Evolutionary conservation across 1,284 basidiomycete genomes (phyloP).

Genomic region (Austroboletus niveus): DNA sequence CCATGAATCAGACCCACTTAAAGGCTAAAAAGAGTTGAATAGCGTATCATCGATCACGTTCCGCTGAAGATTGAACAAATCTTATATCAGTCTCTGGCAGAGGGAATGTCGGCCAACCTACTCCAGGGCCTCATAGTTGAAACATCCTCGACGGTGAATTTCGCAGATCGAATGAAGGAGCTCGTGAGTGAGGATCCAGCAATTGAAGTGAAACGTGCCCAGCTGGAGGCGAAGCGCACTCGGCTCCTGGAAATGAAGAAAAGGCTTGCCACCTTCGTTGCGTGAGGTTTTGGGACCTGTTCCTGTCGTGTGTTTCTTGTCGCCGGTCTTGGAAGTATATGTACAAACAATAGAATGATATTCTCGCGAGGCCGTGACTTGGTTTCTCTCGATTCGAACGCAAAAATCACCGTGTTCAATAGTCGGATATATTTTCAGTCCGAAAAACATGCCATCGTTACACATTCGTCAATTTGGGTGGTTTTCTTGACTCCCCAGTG

Average conservation of each 20-base stretch:
- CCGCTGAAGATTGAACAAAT: conserved; percentile 51
- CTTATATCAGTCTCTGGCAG: conserved; percentile 42
- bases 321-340: background rate
- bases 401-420: no score
- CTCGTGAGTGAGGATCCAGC: conserved; percentile 47
- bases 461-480: no score
- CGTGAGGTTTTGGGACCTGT: background rate
- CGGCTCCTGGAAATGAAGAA: conserved; percentile 38
- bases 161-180: conserved; percentile 30
- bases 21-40: background rate
- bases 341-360: background rate
- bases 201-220: conserved; percentile 28
- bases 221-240: conserved; percentile 28
- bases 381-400: no score
- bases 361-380: no score
- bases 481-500: no score
- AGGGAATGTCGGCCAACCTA: conserved; percentile 38
- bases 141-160: conserved; percentile 8
- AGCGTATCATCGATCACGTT: conserved; percentile 56
- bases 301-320: no score
- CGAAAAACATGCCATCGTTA: no score
- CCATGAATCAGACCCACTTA: no score
- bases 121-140: conserved; percentile 36
- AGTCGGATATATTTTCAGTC: no score
- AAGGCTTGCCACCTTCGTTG: conserved; percentile 28